A percentile compares a stretch with the other conserved stretches of the same genome.
Evolutionary conservation across 306 rosid genomes (phyloP).

Genomic region (Mimosa pudica): DNA sequence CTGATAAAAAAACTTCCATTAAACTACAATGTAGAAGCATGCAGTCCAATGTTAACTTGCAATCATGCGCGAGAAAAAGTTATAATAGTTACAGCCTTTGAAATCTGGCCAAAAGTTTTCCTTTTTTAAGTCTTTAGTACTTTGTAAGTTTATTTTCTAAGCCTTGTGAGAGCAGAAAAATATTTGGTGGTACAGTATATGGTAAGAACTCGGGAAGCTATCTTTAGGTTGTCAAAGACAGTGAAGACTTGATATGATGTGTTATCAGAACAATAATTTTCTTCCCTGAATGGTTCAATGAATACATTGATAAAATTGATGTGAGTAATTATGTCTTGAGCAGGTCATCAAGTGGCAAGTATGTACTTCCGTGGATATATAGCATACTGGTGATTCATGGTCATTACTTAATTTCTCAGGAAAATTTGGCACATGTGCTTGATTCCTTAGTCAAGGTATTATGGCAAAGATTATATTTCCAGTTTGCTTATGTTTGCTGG

Average conservation of each 20-base stretch:
- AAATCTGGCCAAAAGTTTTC: background rate
- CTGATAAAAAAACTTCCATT: background rate
- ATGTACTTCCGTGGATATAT: slow-evolving; percentile 83
- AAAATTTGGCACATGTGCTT: slow-evolving; percentile 47
- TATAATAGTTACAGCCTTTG: background rate
- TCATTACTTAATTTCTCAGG: slow-evolving; percentile 55
- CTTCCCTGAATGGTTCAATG: slow-evolving; percentile 20
- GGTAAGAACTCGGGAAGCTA: background rate
- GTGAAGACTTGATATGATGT: slow-evolving; percentile 12
- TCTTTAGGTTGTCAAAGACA: slow-evolving; percentile 9
- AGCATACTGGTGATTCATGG: slow-evolving; percentile 68
- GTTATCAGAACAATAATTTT: slow-evolving; percentile 10
- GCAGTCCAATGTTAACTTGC: background rate
- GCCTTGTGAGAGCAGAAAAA: background rate
- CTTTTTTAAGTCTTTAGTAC: background rate
- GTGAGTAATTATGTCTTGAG: slow-evolving; percentile 36
- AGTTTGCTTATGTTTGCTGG: slow-evolving; percentile 15
- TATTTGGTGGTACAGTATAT: background rate
- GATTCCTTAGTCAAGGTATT: slow-evolving; percentile 73
- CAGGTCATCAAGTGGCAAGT: slow-evolving; percentile 71
- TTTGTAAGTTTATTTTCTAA: background rate
- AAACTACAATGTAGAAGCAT: background rate
- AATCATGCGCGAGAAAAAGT: slow-evolving; percentile 9
- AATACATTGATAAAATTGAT: slow-evolving; percentile 20
- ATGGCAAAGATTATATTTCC: background rate